Evolutionary conservation across 2,329 filamentous ascomycete species (phyloP), one percentile per base, ranked within the genome.

Genomic region (Magnaporthales sp.): DNA sequence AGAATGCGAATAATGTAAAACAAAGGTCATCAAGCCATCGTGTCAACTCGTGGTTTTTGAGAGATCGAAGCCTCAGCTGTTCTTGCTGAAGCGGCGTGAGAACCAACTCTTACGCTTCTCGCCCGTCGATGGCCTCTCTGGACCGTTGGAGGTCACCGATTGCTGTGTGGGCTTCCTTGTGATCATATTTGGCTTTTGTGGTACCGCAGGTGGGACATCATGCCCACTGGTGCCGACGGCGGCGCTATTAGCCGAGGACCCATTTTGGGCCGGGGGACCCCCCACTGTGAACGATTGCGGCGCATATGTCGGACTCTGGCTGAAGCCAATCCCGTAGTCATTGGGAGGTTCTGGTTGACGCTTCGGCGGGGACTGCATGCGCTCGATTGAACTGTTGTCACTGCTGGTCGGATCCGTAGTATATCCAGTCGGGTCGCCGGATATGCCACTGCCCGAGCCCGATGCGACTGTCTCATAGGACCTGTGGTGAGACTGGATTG

Each of bases 31-130:
- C 27, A 27, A 67, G 29, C 32, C 30, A 66, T 62, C 27, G 51
- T 54, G 31, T 62, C 38, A 56, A 26, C 4, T 22, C 32, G 66
- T 30, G 58, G 2, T 66, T 46, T 46, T n/a, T 19, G 5, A 46
- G 15, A 46, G 15, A n/a, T n/a, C 6, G 38, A 6, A 1, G 15
- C 38, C 38, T 46, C 19, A 69, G 69, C 68, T 66, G 31, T 78
- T 78, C 74, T 83, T 93, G 82, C 90, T 95, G 77, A 97, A 95
- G 66, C 89, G 85, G 72, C 88, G 87, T 74, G 91, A 87, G 73
- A 98, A 89, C 92, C 93, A 97, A 75, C 93, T 95, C 84, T 93
- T 93, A 70, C 91, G 85, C 83, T 96, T 97, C 68, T 93, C 90
- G 13, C 74, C 74, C 24, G 71, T 69, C 3, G 74, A 74, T 6